phyloP scores from a whole-genome alignment of 768 basidiomycete species.

The Lentinus brumalis region DNA sequence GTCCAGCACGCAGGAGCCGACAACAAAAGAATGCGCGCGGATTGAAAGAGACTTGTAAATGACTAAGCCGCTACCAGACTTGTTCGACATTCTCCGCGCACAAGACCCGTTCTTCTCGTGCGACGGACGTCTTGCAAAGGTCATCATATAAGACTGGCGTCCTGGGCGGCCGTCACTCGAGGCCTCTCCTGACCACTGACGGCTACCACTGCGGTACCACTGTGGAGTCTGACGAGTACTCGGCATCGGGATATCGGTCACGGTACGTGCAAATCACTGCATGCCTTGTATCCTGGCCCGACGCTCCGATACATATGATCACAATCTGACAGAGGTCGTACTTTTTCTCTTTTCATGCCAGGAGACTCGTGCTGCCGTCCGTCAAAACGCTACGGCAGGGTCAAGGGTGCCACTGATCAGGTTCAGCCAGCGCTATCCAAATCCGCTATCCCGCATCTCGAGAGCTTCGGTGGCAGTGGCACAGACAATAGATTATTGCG shows the following conservation, averaged over 20 bases:
- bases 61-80: slow-evolving; percentile 18
- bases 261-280: not conserved
- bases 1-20: not conserved
- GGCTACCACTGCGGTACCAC: not conserved
- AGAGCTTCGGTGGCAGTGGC: slow-evolving; percentile 4
- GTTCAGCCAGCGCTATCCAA: not conserved
- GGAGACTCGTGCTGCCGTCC: not conserved
- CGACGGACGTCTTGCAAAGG: not conserved
- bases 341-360: not conserved
- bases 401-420: not conserved
- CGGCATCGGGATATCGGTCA: not conserved
- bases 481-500: slow-evolving; percentile 1
- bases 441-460: not conserved
- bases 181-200: not conserved
- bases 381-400: not conserved
- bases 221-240: not conserved
- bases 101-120: slow-evolving; percentile 12
- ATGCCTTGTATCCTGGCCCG: not conserved
- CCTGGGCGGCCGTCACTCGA: not conserved
- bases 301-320: not conserved
- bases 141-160: not conserved
- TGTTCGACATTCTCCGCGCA: slow-evolving; percentile 4
- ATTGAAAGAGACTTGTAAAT: slow-evolving; percentile 8
- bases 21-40: slow-evolving; percentile 14
- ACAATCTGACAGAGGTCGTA: not conserved